Base-by-base conservation (phyloP, 495 filamentous ascomycete genomes). In the Aspergillus nidulans region DNA sequence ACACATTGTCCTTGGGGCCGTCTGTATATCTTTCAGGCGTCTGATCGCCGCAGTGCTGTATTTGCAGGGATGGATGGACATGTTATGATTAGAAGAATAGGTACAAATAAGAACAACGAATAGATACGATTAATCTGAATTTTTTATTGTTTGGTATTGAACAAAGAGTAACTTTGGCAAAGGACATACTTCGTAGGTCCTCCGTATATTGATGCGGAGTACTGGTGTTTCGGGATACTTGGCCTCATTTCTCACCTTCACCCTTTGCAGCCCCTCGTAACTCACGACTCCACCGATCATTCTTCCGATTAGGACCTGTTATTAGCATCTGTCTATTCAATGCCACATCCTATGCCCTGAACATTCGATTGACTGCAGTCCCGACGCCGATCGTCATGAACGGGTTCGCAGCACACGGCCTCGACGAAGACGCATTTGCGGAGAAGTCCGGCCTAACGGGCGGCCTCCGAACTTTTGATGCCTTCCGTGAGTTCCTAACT, bases 401-500 rank as follows among this genome's bases (percentile, higher is more conserved):
- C 72, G 85, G 85, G 64, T 86, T 89, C 75, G 75, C 85, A 58
- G 76, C 85, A 55, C 82, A 85, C 65, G 76, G 77, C 62, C 80
- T 92, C 60, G 82, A 90, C 66, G 88, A 91, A 63, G 86, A 86
- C 70, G 70, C 82, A 59, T 95, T 95, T 71, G 88, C 85, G 58
- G 84, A 86, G 57, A 87, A 89, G 74, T 74, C 73, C 38, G 77
- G 76, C 45, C 72, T 78, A 62, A 80, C 85, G 32, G 70, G 73
- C 55, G 72, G 71, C 49, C 79, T 97, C 63, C 81, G 84, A 70
- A 89, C 91, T 34, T 98, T 98, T 71, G 94, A 98, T 81, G 92
- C 92, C 60, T 98, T 98, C 71, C 94, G 92, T 97, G 80, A 66
- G 88, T 83, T 40, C 16, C 28, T 32, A 3, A 20, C 20, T 23